Percentiles rank a stretch among this genome's conserved stretches.
These are phyloP conservation scores for Endocalyx cinctus DNA, from an alignment of 2,329 filamentous ascomycete species.

Conservation along the genomic window DNA sequence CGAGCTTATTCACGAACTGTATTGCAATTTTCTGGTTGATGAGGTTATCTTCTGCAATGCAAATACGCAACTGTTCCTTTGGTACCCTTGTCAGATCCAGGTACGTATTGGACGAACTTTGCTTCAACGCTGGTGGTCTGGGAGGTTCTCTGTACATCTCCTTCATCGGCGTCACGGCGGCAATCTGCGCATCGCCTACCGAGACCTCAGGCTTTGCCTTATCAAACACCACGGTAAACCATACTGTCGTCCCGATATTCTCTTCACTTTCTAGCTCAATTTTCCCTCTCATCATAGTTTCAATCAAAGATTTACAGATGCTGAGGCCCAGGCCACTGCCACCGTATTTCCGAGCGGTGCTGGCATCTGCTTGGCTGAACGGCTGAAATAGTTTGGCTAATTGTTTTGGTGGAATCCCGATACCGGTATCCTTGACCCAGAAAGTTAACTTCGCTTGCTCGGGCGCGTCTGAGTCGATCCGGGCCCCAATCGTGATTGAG, in stretches of 20 bases:
- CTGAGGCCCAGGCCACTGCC: constrained; percentile 87
- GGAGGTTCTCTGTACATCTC: constrained; percentile 26
- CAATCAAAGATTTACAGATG: constrained; percentile 91
- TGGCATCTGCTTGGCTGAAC: constrained; percentile 88
- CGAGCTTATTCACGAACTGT: constrained; percentile 80
- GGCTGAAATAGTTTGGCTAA: constrained; percentile 84
- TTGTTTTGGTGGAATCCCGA: constrained; percentile 80
- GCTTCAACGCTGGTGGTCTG: constrained; percentile 35
- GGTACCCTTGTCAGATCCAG: constrained; percentile 69
- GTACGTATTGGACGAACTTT: constrained; percentile 39
- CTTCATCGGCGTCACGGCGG: constrained; percentile 35
- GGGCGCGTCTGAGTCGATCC: constrained; percentile 64
- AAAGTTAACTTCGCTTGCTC: constrained; percentile 73
- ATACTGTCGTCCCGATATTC: constrained; percentile 64
- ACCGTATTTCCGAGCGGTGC: constrained; percentile 84
- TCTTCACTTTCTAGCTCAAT: constrained; percentile 78
- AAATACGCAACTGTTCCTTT: constrained; percentile 75
- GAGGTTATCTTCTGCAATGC: constrained; percentile 90
- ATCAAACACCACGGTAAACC: constrained; percentile 80
- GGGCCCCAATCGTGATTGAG: constrained; percentile 77
- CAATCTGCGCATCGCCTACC: constrained; percentile 48
- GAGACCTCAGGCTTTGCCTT: constrained; percentile 65
- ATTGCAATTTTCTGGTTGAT: constrained; percentile 95
- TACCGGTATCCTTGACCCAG: constrained; percentile 85
- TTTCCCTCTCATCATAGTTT: constrained; percentile 83